Base-by-base conservation (phyloP, 2,329 filamentous ascomycete genomes). In the Coniella lustricola region DNA sequence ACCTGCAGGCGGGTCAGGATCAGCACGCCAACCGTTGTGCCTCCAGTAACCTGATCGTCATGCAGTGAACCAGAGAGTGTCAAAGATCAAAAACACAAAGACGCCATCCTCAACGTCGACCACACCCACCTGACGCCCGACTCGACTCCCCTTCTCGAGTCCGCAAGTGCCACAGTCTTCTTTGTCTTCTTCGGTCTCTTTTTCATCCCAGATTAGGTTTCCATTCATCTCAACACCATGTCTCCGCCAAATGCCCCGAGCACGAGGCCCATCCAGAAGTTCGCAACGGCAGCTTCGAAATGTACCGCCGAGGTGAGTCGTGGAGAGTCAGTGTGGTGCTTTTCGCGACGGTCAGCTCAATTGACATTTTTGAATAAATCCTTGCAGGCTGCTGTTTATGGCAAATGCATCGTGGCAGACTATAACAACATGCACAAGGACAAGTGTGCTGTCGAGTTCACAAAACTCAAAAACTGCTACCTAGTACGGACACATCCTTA, bases 341-440 rank as follows among this genome's bases (percentile, higher is more conserved):
- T 20, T 39, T 10, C 10, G 37, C 13, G 40, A 36, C 29, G 38
- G 16, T 41, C 32, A 4, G 17, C 38, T 14, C 32, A 34, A 33
- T 17, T 35, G 18, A 39, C n/a, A 44, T 17, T 21, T 17, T 16
- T 39, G 43, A 21, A 42, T 45, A 51, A n/a, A 5, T 10, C 25
- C 25, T 29, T 38, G 42, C 16, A 97, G 91, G 85, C 88, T 45
- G 76, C 88, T 3, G 73, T 79, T 12, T 98, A 97, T 62, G 93
- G 91, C 56, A 90, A 90, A 73, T 98, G 93, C 64, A 83, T 98
- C 55, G 78, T 91, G 44, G 80, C 81, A 34, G 91, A 97, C 62
- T 97, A 95, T 68, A 91, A 91, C 62, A 81, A 89, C 3, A 81
- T 95, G 3, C 79, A 90, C 58, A 95, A 95, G 63, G 88, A 96